Evolutionary conservation across 2,329 filamentous ascomycete species (phyloP), one percentile per base, ranked within the genome.

Genomic region (Sporothrix pseudoabietina): DNA sequence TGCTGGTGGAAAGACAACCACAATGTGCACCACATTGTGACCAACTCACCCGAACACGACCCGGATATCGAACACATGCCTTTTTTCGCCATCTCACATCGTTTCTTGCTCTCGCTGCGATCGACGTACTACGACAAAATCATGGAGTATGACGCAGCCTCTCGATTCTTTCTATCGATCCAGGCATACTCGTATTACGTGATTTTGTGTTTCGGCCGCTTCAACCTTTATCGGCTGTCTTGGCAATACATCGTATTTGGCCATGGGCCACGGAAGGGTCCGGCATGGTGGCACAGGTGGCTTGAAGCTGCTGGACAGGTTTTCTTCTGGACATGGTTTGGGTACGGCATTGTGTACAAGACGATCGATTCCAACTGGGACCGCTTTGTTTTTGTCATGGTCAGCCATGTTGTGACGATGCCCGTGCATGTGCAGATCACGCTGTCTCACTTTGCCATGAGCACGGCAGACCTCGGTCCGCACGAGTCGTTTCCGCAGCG

Each of bases 1-100:
- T 93, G 95, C 61, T 99, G 96, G 96, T 99, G 96, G 95, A 98
- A 98, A 83, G 88, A 90, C 75, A 98, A 90, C 80, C 95, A 98
- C 82, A 98, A 98, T 79, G 94, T 98, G 9, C 95, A 98, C 80
- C 95, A 98, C 79, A 94, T 98, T 77, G 92, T 98, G 71, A 98
- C 96, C 22, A 98, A 98, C 81, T 92, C 92, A 59, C 93, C 94
- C 16, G 96, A 98, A 81, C 95, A 98, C 80, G 95, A 98, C 80
- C 95, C 96, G 0, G 95, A 98, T 80, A 98, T 98, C 77, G 90
- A 95, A 80, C 92, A 97, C 80, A 88, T 97, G 82, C 94, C 94
- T 3, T 91, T 97, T 80, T 94, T 98, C 80, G 93, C 94, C 74
- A 89, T 96, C 41, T 94, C 92, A 1, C 94, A 97, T 78, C 89